Conservation (phyloP, 2,329 filamentous ascomycete species). For the Pseudogymnoascus pannorum region DNA sequence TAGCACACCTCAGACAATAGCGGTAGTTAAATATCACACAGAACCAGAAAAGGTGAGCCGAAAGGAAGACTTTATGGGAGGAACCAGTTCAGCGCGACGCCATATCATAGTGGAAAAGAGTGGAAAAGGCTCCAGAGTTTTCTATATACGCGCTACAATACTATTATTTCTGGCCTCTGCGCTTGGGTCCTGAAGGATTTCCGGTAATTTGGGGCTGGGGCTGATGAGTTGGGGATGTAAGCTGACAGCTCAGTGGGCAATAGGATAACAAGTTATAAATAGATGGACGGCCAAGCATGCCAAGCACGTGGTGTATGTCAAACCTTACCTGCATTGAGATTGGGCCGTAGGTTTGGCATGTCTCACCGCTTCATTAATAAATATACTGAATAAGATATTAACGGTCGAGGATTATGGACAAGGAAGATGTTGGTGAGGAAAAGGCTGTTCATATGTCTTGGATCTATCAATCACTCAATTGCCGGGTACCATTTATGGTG, state of each 20-base stretch:
- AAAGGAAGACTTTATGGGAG: background rate
- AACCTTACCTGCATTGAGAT: background rate
- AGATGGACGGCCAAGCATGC: background rate
- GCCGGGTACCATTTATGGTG: background rate
- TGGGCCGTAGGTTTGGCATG: background rate
- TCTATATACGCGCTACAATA: slow-evolving; percentile 4
- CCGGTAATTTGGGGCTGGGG: slow-evolving; percentile 2
- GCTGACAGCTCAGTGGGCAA: slow-evolving; percentile 2
- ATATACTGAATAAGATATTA: background rate
- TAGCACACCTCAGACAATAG: background rate
- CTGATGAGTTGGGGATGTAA: background rate
- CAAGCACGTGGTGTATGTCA: slow-evolving; percentile 5
- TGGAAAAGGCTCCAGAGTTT: background rate
- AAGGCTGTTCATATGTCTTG: background rate
- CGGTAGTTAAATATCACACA: background rate
- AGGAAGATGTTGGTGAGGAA: background rate
- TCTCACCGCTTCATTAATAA: background rate
- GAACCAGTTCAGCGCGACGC: background rate
- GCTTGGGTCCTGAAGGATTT: slow-evolving; percentile 5
- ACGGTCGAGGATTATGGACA: background rate
- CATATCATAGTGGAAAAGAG: background rate
- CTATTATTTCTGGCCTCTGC: background rate
- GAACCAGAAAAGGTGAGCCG: background rate
- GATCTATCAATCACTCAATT: background rate
- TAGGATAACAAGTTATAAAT: slow-evolving; percentile 2